Evolutionary conservation across 1,284 basidiomycete genomes (phyloP).

Genomic region (Ustilago shanxiensis): DNA sequence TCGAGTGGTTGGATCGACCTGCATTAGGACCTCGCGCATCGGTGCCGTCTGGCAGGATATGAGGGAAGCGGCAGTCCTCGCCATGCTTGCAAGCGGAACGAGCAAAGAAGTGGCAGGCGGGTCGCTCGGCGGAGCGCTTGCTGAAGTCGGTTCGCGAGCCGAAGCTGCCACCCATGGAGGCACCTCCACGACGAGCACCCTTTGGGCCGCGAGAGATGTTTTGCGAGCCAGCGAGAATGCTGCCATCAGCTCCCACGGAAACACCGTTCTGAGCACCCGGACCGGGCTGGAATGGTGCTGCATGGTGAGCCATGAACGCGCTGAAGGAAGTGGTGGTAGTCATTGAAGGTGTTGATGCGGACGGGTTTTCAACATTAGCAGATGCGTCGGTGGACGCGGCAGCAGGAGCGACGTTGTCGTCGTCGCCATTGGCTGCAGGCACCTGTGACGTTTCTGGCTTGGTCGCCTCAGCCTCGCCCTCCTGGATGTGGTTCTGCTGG

Average conservation of each 20-base stretch:
- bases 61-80: constrained; percentile 69
- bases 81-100: constrained; percentile 65
- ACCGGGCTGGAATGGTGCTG: constrained; percentile 62
- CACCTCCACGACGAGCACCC: constrained; percentile 40
- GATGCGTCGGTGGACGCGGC: constrained; percentile 9
- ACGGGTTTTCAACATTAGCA: constrained; percentile 20
- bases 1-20: constrained; percentile 48
- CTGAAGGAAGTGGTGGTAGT: constrained; percentile 61
- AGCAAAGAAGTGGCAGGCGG: constrained; percentile 67
- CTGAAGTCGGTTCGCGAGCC: constrained; percentile 43
- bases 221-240: constrained; percentile 21
- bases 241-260: constrained; percentile 28
- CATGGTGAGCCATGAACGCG: constrained; percentile 64
- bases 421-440: constrained; percentile 14
- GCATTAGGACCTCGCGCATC: constrained; percentile 59
- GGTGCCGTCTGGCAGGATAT: constrained; percentile 67
- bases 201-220: constrained; percentile 38
- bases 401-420: constrained; percentile 8
- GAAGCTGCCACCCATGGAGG: constrained; percentile 36
- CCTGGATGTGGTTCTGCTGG: constrained; percentile 17
- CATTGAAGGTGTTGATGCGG: constrained; percentile 14
- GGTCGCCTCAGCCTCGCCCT: constrained; percentile 20
- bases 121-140: constrained; percentile 58
- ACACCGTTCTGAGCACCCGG: constrained; percentile 34
- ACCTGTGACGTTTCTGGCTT: constrained; percentile 12